A percentile compares a stretch with the other conserved stretches of the same genome.
Conservation (phyloP, 148 eudicot species). For the Agrostemma githago region DNA sequence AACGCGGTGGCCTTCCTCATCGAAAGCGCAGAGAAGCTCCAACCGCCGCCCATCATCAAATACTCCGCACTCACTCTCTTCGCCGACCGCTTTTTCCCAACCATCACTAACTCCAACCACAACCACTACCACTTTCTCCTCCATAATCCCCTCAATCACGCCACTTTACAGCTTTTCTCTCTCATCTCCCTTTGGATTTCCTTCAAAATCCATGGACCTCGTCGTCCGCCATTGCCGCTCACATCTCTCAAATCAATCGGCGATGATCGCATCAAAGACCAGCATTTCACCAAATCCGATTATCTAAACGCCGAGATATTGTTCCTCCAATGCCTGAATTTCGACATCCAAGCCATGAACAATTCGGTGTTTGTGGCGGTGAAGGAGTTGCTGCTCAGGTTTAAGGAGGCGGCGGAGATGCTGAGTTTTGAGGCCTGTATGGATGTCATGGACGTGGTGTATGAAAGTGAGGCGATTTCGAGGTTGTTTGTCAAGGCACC, state of each 20-base stretch:
- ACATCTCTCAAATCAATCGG: conserved; percentile 48
- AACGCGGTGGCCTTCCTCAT: conserved; percentile 49
- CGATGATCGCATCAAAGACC: conserved; percentile 58
- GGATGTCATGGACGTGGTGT: conserved; percentile 79
- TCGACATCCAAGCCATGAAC: conserved; percentile 56
- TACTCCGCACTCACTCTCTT: conserved; percentile 79
- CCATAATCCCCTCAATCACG: conserved; percentile 40
- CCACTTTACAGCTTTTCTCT: conserved; percentile 76
- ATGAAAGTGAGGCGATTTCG: conserved; percentile 55
- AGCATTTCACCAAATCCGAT: conserved; percentile 64
- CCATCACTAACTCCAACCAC: conserved; percentile 30
- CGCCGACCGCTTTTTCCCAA: conserved; percentile 55
- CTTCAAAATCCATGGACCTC: conserved; percentile 69
- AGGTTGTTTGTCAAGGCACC: conserved; percentile 34
- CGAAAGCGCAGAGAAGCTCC: conserved; percentile 44
- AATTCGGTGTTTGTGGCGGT: conserved; percentile 39
- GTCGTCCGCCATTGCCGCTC: conserved; percentile 34
- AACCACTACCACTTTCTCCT: conserved; percentile 47
- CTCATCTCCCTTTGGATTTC: conserved; percentile 79
- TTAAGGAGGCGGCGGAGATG: conserved; percentile 58
- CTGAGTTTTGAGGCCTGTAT: conserved; percentile 62
- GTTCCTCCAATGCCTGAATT: conserved; percentile 39
- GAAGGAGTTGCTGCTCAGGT: conserved; percentile 54
- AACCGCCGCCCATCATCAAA: conserved; percentile 54
- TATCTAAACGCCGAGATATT: conserved; percentile 58